Base-by-base conservation (phyloP, 2,329 filamentous ascomycete genomes). In the Colletotrichum acutatum region DNA sequence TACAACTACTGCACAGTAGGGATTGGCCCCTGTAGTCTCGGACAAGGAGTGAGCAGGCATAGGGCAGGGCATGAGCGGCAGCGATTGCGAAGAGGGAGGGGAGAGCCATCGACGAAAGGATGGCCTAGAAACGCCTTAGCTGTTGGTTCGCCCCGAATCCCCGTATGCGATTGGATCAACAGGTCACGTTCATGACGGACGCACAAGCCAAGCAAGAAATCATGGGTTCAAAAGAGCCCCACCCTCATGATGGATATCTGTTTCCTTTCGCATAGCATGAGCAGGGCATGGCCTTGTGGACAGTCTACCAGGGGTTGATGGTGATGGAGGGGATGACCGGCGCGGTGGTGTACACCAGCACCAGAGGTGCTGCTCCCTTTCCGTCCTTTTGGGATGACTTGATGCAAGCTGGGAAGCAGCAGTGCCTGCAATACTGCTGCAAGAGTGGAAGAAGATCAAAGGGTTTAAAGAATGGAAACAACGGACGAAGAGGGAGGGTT, bases 211-310 rank as follows among this genome's bases (percentile, higher is more conserved):
- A 22, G 46, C 53, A 70, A 54, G 49, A 66, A 66, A 75, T 75
- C 68, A 75, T 75, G 74, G 74, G 59, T 69, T 74, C 57, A 65
- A 58, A 64, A 58, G 6, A 11, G 52, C 46, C 53, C 66, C 71
- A 60, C 71, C 56, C 52, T 67, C 37, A 32, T 16, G 30, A 69
- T 53, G 59, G 42, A 46, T 30, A 28, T 14, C 24, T 64, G 37
- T 32, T 49, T 56, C 37, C 46, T 19, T 49, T 52, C 52, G 66
- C 52, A 53, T 12, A 64, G 53, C 66, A 63, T 54, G 66, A 64
- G 66, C 66, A 72, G 59, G 53, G 65, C 65, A 68, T 42, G 69
- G 58, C 65, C 63, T 59, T 53, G 52, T 58, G 53, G 53, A 59
- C 59, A 58, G 59, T 59, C 28, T 30, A 65, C 16, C 9, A 24